Evolutionary conservation across 1,284 basidiomycete species (phyloP).

Genomic region (Tilletia walkeri): DNA sequence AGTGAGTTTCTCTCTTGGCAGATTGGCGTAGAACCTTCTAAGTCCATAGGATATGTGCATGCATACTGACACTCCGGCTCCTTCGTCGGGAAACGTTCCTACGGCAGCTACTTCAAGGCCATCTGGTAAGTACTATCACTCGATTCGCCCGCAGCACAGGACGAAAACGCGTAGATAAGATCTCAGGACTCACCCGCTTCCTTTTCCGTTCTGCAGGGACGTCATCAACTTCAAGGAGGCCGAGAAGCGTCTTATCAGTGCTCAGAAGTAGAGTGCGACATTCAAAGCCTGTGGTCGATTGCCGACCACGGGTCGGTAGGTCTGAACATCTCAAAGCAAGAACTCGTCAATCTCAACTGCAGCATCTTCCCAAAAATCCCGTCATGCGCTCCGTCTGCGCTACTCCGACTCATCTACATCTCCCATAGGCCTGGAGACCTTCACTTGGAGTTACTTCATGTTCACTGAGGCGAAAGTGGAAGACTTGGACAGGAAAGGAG

Average conservation of each 20-base stretch:
- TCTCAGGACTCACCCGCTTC: background rate
- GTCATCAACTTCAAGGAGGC: conserved; percentile 56
- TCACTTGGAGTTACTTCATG: no score
- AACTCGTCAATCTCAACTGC: no score
- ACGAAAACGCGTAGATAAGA: no score
- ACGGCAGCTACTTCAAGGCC: conserved; percentile 51
- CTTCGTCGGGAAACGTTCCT: background rate
- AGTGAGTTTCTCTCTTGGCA: conserved; percentile 11
- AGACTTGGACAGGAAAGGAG: background rate
- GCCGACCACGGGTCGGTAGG: no score
- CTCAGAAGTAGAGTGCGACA: conserved; percentile 28
- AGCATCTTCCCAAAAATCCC: no score
- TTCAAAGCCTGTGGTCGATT: no score
- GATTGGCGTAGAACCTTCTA: background rate
- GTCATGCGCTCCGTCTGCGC: no score
- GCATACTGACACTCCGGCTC: background rate
- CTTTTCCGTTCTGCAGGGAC: conserved; percentile 19
- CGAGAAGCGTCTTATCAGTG: conserved; percentile 50
- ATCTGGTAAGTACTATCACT: conserved; percentile 35
- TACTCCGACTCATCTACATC: no score
- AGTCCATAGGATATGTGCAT: background rate
- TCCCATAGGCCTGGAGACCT: no score
- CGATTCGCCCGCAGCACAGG: no score
- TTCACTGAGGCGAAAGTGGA: no score
- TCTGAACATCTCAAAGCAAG: no score